Evolutionary conservation across 352 stramenopile genomes (phyloP), one percentile per base, ranked within the genome.

Genomic region (Salisapilia sapeloensis): DNA sequence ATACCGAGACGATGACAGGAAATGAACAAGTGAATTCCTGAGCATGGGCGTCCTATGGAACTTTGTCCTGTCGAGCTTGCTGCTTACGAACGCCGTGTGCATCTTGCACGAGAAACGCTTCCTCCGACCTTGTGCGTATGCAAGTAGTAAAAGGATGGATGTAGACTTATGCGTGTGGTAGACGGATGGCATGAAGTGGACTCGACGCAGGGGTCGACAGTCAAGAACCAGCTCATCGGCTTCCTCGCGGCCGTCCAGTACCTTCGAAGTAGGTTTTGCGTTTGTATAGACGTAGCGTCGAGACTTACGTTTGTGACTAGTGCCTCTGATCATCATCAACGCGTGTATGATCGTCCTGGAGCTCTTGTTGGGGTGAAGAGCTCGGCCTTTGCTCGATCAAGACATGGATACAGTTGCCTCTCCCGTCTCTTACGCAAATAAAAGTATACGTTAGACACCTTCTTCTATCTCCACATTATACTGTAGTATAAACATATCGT

Each of bases 41-140:
- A 31, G 19, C 16, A 91, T 91, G 75, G 66, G 74, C 32, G 70
- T 84, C 30, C 50, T 91, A 36, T 91, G 76, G 76, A 82, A 89
- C 51, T 82, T 91, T 45, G 65, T 91, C 47, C 66, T 87, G 21
- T 75, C 76, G 48, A 89, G 72, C 25, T 47, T 91, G 35, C 37
- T 91, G 50, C 69, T 86, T 33, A 80, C 74, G 5, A 91, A 91
- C 48, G 70, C 70, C 20, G 61, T 91, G 35, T 82, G 72, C 42
- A 85, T 91, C 38, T 56, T 91, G 33, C 67, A 91, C 38, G 76
- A 91, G 41, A 86, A 86, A 60, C 64, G 76, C 31, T 91, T 91
- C 48, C 55, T 91, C 32, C 67, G 72, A 28, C 58, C 63, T 33
- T 77, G 75, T 87, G 66, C 40, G 63, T 72, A 10, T 20, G 36